Evolutionary conservation across 768 basidiomycete species (phyloP).

Genomic region (Tulasnella sp.): DNA sequence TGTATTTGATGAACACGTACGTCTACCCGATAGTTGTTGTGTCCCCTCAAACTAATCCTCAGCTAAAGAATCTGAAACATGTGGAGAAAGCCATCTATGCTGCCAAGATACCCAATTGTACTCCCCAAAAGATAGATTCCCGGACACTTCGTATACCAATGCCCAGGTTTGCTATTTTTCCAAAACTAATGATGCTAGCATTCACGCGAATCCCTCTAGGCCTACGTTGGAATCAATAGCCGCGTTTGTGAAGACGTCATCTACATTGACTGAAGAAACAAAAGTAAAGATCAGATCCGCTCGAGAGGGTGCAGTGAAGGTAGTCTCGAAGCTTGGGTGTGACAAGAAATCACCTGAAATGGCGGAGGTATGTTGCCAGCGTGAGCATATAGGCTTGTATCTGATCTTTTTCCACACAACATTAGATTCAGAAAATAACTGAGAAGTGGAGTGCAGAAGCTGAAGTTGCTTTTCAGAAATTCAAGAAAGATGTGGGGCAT

Average conservation of each 20-base stretch:
- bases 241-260: constrained; percentile 40
- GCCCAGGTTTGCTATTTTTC: constrained; percentile 43
- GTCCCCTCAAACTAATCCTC: constrained; percentile 19
- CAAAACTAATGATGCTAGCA: constrained; percentile 15
- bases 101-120: constrained; percentile 57
- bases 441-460: too few relatives aligned
- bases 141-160: constrained; percentile 69
- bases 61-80: constrained; percentile 53
- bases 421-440: not conserved
- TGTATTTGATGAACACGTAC: constrained; percentile 65
- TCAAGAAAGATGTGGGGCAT: too few relatives aligned
- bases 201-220: constrained; percentile 28
- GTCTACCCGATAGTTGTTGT: constrained; percentile 18
- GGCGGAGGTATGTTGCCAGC: constrained; percentile 42
- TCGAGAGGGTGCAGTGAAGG: constrained; percentile 53
- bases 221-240: constrained; percentile 63
- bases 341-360: constrained; percentile 54
- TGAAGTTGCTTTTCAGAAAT: constrained; percentile 43
- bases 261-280: constrained; percentile 58
- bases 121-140: constrained; percentile 56
- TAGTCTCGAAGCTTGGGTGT: constrained; percentile 40
- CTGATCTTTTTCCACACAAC: not conserved
- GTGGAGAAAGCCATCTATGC: constrained; percentile 64
- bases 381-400: not conserved
- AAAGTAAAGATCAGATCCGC: constrained; percentile 62